These are phyloP conservation scores for Ascocoryne sarcoides DNA, from an alignment of 2,329 filamentous ascomycete species.

Conservation along the genomic window DNA sequence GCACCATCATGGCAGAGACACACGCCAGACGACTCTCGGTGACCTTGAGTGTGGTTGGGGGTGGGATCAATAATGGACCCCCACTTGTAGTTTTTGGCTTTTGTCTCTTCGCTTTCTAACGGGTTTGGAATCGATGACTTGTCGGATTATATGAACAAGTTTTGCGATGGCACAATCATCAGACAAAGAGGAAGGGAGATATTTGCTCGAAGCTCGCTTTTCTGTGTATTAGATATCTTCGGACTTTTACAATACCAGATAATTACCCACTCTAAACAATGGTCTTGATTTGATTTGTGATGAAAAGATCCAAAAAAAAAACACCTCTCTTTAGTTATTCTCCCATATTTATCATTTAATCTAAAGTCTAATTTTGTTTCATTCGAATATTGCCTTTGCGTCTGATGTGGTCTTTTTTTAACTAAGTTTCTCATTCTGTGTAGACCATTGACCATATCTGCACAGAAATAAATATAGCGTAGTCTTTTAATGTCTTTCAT, in stretches of 20 bases:
- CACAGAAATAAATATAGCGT: no score
- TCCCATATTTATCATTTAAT: no score
- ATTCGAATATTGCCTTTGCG: no score
- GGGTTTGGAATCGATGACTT: constrained; percentile 10
- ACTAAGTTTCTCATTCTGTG: no score
- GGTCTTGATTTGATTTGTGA: constrained; percentile 1
- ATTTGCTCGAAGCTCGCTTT: constrained; percentile 28
- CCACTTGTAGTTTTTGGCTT: constrained; percentile 44
- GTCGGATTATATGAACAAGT: neutral
- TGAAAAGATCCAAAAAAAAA: no score
- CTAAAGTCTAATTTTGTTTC: no score
- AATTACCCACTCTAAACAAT: constrained; percentile 30
- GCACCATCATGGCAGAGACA: constrained; percentile 45
- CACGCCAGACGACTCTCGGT: constrained; percentile 50
- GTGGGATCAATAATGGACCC: constrained; percentile 63
- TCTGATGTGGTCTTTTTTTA: no score
- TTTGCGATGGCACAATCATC: neutral
- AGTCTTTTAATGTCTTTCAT: no score
- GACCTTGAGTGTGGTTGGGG: constrained; percentile 92
- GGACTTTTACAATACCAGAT: constrained; percentile 27
- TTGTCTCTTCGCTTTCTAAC: constrained; percentile 6
- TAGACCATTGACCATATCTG: no score
- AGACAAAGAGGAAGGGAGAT: constrained; percentile 5
- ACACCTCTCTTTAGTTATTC: no score
- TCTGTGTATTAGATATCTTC: constrained; percentile 30